Conservation (phyloP, 2,329 filamentous ascomycete genomes). For the Sphaceloma murrayae region DNA sequence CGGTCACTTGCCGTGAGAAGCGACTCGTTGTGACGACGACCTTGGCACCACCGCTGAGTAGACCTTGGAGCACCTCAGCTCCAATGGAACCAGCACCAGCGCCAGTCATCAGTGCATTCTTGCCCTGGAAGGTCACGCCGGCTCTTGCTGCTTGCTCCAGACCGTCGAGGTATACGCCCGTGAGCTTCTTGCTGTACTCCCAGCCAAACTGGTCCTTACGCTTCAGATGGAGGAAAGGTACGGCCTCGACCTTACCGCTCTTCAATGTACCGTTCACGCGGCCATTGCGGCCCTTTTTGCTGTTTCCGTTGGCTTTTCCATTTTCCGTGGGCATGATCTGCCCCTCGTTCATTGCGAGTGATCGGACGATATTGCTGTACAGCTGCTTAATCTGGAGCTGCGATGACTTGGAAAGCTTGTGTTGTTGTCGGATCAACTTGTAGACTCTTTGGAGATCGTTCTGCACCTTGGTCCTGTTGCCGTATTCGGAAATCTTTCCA, state of each 20-base stretch:
- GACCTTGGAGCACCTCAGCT: slow-evolving; percentile 87
- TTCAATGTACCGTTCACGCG: slow-evolving; percentile 51
- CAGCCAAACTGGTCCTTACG: slow-evolving; percentile 87
- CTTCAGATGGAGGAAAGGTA: slow-evolving; percentile 95
- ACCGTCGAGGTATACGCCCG: slow-evolving; percentile 82
- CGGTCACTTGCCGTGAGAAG: slow-evolving; percentile 93
- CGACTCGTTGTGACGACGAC: slow-evolving; percentile 94
- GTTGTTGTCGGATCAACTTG: slow-evolving; percentile 96
- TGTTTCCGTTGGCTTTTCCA: slow-evolving; percentile 52
- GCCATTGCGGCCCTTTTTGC: slow-evolving; percentile 47
- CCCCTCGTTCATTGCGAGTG: slow-evolving; percentile 93
- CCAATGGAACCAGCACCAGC: slow-evolving; percentile 96
- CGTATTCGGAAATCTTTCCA: slow-evolving; percentile 97
- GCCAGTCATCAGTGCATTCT: slow-evolving; percentile 96
- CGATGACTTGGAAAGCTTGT: slow-evolving; percentile 92
- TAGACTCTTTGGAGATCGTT: slow-evolving; percentile 91
- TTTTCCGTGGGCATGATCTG: slow-evolving; percentile 90
- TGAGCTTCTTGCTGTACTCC: slow-evolving; percentile 99
- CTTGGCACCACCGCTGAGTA: slow-evolving; percentile 93
- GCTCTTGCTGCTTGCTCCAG: slow-evolving; percentile 78
- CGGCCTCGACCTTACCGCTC: slow-evolving; percentile 85
- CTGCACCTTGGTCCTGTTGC: slow-evolving; percentile 95
- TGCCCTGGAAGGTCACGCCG: slow-evolving; percentile 86
- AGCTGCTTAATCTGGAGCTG: slow-evolving; percentile 93
- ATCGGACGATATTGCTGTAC: slow-evolving; percentile 88